Percentiles rank a stretch among this genome's conserved stretches.
These are phyloP conservation scores for Pleurotus eryngii DNA, from an alignment of 768 basidiomycete species.

Conservation along the genomic window DNA sequence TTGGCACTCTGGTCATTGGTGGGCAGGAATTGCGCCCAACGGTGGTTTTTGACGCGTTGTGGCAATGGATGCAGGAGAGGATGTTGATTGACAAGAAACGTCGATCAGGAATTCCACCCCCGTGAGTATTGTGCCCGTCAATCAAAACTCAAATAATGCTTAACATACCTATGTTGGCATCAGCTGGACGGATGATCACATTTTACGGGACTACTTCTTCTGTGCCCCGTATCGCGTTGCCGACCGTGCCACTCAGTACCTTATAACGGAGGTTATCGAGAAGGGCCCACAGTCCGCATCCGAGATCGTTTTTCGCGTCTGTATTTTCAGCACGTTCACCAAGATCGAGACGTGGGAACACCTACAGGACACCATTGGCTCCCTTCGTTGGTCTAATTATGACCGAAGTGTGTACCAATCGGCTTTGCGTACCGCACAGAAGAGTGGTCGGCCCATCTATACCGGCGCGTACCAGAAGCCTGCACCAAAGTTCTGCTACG, in stretches of 20 bases:
- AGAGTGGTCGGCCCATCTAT: slow-evolving; percentile 48
- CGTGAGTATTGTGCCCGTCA: slow-evolving; percentile 34
- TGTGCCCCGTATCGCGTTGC: slow-evolving; percentile 76
- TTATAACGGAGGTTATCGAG: slow-evolving; percentile 66
- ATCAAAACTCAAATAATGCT: slow-evolving; percentile 3
- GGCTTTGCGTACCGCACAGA: slow-evolving; percentile 44
- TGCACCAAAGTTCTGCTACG: slow-evolving; percentile 50
- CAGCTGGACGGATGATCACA: slow-evolving; percentile 69
- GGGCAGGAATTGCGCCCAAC: slow-evolving; percentile 42
- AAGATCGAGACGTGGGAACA: slow-evolving; percentile 70
- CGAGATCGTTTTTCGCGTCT: slow-evolving; percentile 70
- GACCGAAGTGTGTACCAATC: slow-evolving; percentile 46
- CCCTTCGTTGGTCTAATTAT: slow-evolving; percentile 61
- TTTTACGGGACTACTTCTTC: slow-evolving; percentile 55
- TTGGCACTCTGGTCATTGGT: slow-evolving; percentile 29
- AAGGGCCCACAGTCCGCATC: slow-evolving; percentile 56
- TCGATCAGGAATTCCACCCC: slow-evolving; percentile 42
- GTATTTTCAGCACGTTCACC: slow-evolving; percentile 71
- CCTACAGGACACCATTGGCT: slow-evolving; percentile 47
- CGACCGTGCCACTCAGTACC: slow-evolving; percentile 67
- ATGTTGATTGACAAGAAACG: slow-evolving; percentile 55
- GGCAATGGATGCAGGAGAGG: slow-evolving; percentile 54
- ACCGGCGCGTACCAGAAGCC: slow-evolving; percentile 72
- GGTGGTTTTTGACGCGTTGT: slow-evolving; percentile 59
- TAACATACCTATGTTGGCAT: neutral